Evolutionary conservation across 306 rosid genomes (phyloP), one percentile per base, ranked within the genome.

Genomic region (Albizia julibrissin): DNA sequence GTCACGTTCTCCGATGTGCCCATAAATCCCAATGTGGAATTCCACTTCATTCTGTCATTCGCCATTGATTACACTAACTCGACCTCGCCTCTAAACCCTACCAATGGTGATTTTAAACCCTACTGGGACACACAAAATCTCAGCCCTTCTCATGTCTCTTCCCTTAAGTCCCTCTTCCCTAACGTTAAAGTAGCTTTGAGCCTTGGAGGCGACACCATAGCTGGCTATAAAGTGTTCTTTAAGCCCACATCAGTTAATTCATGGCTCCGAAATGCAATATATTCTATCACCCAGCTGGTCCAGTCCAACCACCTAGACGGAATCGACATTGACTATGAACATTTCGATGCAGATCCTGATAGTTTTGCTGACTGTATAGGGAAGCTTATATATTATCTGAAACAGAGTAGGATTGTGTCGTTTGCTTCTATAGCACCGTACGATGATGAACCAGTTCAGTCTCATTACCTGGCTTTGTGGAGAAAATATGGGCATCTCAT

Each of bases 361-460:
- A 67, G 81, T 1, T 81, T 78, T 59, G 80, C 83, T 14, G 85
- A 78, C 27, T 85, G 85, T 64, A 74, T 81, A 54, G 83, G 88
- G 37, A 46, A 44, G 44, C 78, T 78, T 9, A 65, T 81, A 27
- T 72, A 73, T 47, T 64, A 16, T 75, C 78, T 81, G 2, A 81
- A 85, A 29, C 74, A 66, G 29, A 78, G 61, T 4, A 78, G 34
- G 21, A 56, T 78, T 46, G 80, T 81, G 52, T 72, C 69, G 1
- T 85, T 85, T 77, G 59, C 75, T 22, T 85, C 88, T 10, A 81
- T 78, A 73, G 88, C 81, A 67, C 88, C 85, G 16, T 85, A 33
- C 18, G 85, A 85, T 0, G 64, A 78, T 39, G 64, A 58, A 6
- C 9, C 69, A 1, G 74, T 85, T 46, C 83, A 81, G 12, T 52